Conservation (phyloP, 352 stramenopile genomes). For the Thalassiosira livingstoniorum region DNA sequence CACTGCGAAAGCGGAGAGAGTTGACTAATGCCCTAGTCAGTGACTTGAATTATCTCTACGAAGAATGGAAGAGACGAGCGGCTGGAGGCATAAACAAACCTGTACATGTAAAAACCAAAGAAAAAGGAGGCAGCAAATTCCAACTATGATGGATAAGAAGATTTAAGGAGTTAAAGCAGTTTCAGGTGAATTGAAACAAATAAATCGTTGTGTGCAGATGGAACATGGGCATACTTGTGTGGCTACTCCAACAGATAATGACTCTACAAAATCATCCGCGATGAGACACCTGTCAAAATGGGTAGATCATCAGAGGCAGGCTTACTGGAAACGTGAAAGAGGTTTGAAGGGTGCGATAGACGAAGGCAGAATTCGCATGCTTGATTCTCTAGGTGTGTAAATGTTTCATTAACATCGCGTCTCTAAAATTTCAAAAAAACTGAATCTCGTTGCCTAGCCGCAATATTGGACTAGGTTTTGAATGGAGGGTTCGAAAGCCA, state of each 20-base stretch:
- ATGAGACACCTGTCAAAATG: conserved; percentile 23
- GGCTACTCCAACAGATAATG: not conserved
- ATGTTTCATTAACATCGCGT: too few relatives aligned
- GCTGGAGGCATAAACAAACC: conserved; percentile 4
- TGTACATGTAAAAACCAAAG: conserved; percentile 6
- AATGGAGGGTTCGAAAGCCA: conserved; percentile 19
- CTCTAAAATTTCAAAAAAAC: too few relatives aligned
- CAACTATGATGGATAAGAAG: conserved; percentile 15
- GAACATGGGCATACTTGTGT: conserved; percentile 29
- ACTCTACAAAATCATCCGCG: not conserved
- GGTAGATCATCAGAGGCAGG: conserved; percentile 45
- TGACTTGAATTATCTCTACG: conserved; percentile 39
- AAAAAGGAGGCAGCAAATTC: conserved; percentile 13
- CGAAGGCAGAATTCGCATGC: conserved; percentile 4
- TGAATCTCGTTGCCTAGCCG: too few relatives aligned
- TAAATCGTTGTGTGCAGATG: not conserved
- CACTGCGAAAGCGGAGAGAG: conserved; percentile 37
- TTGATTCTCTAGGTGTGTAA: too few relatives aligned
- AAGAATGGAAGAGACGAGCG: conserved; percentile 41
- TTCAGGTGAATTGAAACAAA: conserved; percentile 4
- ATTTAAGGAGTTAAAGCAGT: conserved; percentile 39
- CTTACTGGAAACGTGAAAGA: conserved; percentile 25
- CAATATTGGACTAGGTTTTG: conserved; percentile 37
- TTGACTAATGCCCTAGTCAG: conserved; percentile 29
- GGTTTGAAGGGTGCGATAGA: conserved; percentile 31